These are phyloP conservation scores for Cerioporus squamosus DNA, from an alignment of 1,284 basidiomycete genomes.

Conservation along the genomic window DNA sequence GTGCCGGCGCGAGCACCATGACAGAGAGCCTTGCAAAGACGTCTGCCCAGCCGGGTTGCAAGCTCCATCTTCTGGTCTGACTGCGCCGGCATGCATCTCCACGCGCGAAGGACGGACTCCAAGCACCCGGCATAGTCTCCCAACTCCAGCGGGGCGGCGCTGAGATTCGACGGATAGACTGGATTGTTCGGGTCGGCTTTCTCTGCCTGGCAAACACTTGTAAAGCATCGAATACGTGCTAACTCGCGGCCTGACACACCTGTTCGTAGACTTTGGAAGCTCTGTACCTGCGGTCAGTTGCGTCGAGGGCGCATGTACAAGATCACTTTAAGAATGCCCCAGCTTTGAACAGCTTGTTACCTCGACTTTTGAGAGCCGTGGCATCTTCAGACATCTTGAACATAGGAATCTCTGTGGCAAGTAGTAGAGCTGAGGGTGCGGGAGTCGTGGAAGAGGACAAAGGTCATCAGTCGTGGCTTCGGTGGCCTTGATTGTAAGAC, in stretches of 20 bases:
- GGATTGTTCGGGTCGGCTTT: conserved; percentile 11
- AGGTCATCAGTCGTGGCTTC: too few species aligned
- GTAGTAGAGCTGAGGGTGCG: too few species aligned
- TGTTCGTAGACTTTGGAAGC: too few species aligned
- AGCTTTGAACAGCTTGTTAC: conserved; percentile 12
- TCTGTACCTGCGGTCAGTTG: too few species aligned
- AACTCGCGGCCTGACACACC: too few species aligned
- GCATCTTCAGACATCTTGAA: too few species aligned
- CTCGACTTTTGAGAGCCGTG: neutral
- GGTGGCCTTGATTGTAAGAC: too few species aligned
- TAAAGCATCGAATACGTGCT: too few species aligned
- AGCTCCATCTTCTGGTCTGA: conserved; percentile 2
- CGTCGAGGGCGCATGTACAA: too few species aligned
- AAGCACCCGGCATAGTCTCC: conserved; percentile 33
- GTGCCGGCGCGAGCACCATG: neutral
- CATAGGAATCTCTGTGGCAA: too few species aligned
- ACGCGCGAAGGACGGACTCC: conserved; percentile 32
- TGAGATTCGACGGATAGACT: conserved; percentile 38
- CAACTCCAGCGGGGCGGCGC: conserved; percentile 37
- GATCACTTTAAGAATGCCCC: neutral
- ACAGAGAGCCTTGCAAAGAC: conserved; percentile 22
- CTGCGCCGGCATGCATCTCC: conserved; percentile 9
- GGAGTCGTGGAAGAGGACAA: too few species aligned
- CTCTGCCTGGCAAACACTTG: conserved; percentile 13
- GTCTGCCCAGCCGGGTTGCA: conserved; percentile 5